Conservation (phyloP, 441 rosid species). For the Monsonia emarginata region DNA sequence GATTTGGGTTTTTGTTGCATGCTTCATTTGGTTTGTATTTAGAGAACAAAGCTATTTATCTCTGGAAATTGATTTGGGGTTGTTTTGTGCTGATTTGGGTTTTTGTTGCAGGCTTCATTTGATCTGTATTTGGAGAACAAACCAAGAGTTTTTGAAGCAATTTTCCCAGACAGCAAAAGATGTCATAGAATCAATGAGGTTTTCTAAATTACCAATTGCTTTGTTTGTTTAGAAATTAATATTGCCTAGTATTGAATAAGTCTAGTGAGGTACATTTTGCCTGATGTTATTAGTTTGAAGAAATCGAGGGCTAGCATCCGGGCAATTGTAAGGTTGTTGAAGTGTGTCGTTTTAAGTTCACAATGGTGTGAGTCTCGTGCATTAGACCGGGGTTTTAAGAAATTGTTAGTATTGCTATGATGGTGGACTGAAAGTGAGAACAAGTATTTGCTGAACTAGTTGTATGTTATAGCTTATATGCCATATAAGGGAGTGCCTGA, state of each 20-base stretch:
- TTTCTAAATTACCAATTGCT: background rate
- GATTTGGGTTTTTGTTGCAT: no score
- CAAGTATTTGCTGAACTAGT: background rate
- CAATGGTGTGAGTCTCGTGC: background rate
- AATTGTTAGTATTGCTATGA: background rate
- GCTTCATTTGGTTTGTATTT: no score
- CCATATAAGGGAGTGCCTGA: background rate
- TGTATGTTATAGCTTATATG: background rate
- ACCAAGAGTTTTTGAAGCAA: constrained; percentile 72
- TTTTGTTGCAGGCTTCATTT: constrained; percentile 53
- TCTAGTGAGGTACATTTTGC: background rate
- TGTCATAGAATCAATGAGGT: constrained; percentile 62
- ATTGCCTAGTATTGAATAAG: background rate
- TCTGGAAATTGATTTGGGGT: constrained; percentile 1
- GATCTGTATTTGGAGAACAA: constrained; percentile 74
- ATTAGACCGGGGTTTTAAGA: background rate
- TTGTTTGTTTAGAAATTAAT: background rate
- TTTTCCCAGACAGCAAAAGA: constrained; percentile 70
- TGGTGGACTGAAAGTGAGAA: background rate
- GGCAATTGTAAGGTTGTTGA: background rate
- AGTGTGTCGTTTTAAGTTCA: background rate
- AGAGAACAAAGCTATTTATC: no score
- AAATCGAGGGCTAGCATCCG: background rate
- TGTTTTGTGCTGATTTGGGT: background rate
- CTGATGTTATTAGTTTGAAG: background rate